Evolutionary conservation across 352 stramenopile genomes (phyloP), one percentile per base, ranked within the genome.

Genomic region (Pythium dissimile): DNA sequence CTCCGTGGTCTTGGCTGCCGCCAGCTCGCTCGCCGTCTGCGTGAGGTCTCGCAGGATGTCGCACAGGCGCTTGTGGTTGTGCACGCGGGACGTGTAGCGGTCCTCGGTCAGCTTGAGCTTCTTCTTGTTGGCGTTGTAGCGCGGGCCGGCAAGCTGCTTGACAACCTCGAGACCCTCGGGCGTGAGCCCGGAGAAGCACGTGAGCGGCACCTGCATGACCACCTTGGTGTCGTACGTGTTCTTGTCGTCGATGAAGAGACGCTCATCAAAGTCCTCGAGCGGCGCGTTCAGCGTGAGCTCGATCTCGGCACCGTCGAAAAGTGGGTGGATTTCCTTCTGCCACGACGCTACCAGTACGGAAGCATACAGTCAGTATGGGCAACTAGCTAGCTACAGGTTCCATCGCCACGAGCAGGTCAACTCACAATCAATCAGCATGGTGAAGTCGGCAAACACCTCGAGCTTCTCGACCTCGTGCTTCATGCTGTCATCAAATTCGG

Each of bases 381-480:
- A 24, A 13, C 21, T 13, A 24, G 4, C 10, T 15, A 24, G 9
- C 10, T 41, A 6, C 34, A 38, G 10, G 28, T 52, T 21, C 11
- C 12, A 32, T 38, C 20, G 9, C 4, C n/a, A 49, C 11, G 18
- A 47, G 20, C 21, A 47, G 12, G 12, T 39, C 20, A 15, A 75
- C 71, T 37, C 62, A 80, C 71, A 58, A 61, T 92, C 83, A 59
- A 92, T 71, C 48, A 80, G 76, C 44, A 75, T 69, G 37, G 80
- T 86, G 42, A 92, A 88, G 66, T 92, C 83, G 20, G 75, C 58
- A 59, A 92, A 92, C 39, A 92, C 79, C 71, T 91, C 71, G 45
- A 92, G 69, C 67, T 91, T 92, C 62, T 92, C 80, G 51, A 92
- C 80, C 54, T 92, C 83, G 72, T 92, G 83, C 75, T 92, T 92